Percentiles rank a stretch among this genome's conserved stretches.
Evolutionary conservation across 2,329 filamentous ascomycete genomes (phyloP).

Genomic region (Nigrospora osmanthi): DNA sequence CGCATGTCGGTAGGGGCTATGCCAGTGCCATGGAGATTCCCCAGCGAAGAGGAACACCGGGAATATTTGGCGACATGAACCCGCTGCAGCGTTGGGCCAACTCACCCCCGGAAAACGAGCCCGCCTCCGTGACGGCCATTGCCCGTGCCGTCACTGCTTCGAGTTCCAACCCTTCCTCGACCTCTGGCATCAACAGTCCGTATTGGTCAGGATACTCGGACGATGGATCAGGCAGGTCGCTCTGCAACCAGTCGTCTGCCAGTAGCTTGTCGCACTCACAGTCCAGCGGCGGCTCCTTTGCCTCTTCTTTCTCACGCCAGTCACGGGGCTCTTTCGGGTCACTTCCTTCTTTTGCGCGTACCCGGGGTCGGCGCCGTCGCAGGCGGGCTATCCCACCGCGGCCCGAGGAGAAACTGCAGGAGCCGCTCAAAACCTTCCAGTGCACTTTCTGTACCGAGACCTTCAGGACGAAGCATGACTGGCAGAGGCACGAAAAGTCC

Average conservation of each 20-base stretch:
- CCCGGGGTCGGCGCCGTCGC: conserved; percentile 39
- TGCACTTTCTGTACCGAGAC: conserved; percentile 64
- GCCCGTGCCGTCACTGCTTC: conserved; percentile 48
- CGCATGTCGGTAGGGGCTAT: conserved; percentile 53
- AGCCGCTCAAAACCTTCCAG: conserved; percentile 50
- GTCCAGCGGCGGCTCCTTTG: conserved; percentile 50
- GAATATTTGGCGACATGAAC: conserved; percentile 43
- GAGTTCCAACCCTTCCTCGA: conserved; percentile 29
- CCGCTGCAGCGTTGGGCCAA: conserved; percentile 51
- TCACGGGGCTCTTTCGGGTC: conserved; percentile 49
- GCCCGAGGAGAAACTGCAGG: conserved; percentile 27
- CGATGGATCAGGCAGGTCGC: conserved; percentile 50
- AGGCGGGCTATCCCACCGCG: conserved; percentile 33
- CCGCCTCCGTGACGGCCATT: conserved; percentile 50
- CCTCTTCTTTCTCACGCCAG: conserved; percentile 50
- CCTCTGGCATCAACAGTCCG: conserved; percentile 48
- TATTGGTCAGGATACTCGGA: conserved; percentile 51
- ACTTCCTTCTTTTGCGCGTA: conserved; percentile 32
- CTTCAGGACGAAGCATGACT: conserved; percentile 61
- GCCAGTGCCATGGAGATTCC: conserved; percentile 69
- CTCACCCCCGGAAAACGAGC: conserved; percentile 53
- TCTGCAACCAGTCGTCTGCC: conserved; percentile 51
- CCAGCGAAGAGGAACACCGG: conserved; percentile 45
- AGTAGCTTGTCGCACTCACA: conserved; percentile 55
- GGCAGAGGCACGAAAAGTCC: conserved; percentile 64